phyloP scores from a whole-genome alignment of 306 rosid genomes.

The Trifolium fragiferum region DNA sequence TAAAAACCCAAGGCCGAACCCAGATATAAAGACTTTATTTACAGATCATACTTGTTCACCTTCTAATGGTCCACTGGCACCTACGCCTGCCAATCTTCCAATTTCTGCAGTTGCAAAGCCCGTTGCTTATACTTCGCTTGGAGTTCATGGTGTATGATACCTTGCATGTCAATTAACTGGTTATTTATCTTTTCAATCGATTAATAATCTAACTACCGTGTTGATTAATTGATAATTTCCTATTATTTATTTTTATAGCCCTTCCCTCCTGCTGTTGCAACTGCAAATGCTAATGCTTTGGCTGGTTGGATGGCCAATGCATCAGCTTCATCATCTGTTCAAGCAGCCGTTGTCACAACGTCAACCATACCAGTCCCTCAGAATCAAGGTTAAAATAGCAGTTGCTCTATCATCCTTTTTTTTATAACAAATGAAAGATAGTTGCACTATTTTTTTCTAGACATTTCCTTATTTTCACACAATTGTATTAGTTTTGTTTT shows the following conservation, averaged over 20 bases:
- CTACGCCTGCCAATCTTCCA: constrained; percentile 78
- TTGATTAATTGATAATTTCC: constrained; percentile 29
- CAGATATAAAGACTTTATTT: constrained; percentile 84
- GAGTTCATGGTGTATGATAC: constrained; percentile 75
- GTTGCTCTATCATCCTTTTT: not conserved
- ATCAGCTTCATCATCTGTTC: constrained; percentile 86
- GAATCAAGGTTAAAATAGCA: constrained; percentile 69
- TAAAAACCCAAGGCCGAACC: constrained; percentile 73
- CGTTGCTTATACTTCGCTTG: constrained; percentile 65
- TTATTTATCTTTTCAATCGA: constrained; percentile 9
- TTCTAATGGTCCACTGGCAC: constrained; percentile 68
- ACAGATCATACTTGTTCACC: constrained; percentile 77
- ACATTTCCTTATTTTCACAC: not conserved
- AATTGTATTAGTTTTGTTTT: constrained; percentile 15
- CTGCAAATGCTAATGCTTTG: constrained; percentile 77
- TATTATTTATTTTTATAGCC: constrained; percentile 54
- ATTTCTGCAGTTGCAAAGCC: constrained; percentile 75
- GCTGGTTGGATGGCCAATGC: constrained; percentile 96
- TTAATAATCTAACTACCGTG: constrained; percentile 5
- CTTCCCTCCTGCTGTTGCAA: constrained; percentile 68
- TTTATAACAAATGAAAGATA: not conserved
- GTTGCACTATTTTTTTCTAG: not conserved
- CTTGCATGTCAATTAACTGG: constrained; percentile 47
- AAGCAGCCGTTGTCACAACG: constrained; percentile 85
- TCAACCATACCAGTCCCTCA: constrained; percentile 76